phyloP scores from a whole-genome alignment of 139 green algal species.

The Astrephomene gubernaculifera region DNA sequence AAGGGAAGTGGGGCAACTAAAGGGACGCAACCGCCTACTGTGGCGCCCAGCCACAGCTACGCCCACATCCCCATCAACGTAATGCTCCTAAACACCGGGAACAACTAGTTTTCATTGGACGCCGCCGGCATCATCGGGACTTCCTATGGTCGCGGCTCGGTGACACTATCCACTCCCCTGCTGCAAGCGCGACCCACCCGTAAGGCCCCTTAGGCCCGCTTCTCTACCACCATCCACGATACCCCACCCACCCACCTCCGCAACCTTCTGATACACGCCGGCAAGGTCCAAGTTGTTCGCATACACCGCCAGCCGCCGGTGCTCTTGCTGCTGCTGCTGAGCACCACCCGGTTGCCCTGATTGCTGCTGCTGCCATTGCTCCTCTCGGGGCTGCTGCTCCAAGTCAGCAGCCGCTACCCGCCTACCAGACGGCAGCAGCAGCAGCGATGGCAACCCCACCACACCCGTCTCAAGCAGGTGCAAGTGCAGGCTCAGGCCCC shows the following conservation, averaged over 20 bases:
- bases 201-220: too few species aligned
- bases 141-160: too few species aligned
- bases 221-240: not conserved
- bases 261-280: not conserved
- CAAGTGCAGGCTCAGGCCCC: not conserved
- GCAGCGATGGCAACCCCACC: not conserved
- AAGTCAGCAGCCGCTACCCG: not conserved
- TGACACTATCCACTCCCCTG: too few species aligned
- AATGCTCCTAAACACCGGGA: too few species aligned
- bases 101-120: too few species aligned
- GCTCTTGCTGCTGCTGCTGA: not conserved
- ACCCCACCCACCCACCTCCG: not conserved
- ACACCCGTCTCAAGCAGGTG: not conserved
- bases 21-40: too few species aligned
- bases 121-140: too few species aligned
- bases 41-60: too few species aligned
- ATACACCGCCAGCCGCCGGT: conserved; percentile 20
- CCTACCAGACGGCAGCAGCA: not conserved
- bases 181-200: too few species aligned
- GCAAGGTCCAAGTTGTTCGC: not conserved
- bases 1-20: too few species aligned
- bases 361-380: not conserved
- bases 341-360: not conserved
- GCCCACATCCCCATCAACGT: too few species aligned
- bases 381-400: not conserved